These are phyloP conservation scores for Microascus cirrosus DNA, from an alignment of 2,329 filamentous ascomycete genomes.

Conservation along the genomic window DNA sequence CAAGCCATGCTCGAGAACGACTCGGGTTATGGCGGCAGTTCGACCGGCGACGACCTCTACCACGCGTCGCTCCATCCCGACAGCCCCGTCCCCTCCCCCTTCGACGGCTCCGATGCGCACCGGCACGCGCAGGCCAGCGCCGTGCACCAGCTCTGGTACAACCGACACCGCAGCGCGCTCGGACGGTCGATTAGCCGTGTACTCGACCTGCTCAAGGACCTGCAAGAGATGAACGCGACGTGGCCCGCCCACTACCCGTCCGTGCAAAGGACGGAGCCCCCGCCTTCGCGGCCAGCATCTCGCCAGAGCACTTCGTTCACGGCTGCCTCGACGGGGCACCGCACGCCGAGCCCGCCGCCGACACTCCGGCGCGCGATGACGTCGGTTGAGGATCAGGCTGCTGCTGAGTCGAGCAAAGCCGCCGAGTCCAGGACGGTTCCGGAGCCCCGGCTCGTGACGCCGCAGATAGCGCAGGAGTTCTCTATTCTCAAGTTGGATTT, in stretches of 20 bases:
- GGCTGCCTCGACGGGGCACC: constrained; percentile 47
- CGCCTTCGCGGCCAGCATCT: constrained; percentile 22
- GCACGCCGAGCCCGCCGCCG: constrained; percentile 40
- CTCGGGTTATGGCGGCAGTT: constrained; percentile 83
- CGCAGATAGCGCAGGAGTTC: constrained; percentile 90
- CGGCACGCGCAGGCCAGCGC: constrained; percentile 55
- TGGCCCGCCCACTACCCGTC: constrained; percentile 97
- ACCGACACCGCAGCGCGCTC: constrained; percentile 80
- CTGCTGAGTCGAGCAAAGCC: constrained; percentile 61
- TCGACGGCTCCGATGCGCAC: constrained; percentile 24
- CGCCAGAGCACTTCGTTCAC: constrained; percentile 55
- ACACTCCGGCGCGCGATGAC: constrained; percentile 19
- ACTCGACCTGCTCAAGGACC: constrained; percentile 68
- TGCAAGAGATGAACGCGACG: constrained; percentile 79
- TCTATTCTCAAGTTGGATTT: constrained; percentile 91
- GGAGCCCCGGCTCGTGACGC: constrained; percentile 78
- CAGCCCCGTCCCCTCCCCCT: constrained; percentile 8
- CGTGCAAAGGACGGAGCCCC: constrained; percentile 48
- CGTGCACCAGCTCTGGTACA: constrained; percentile 89
- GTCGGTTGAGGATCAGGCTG: constrained; percentile 19
- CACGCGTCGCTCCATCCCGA: constrained; percentile 18
- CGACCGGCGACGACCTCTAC: constrained; percentile 49
- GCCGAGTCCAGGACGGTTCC: constrained; percentile 48
- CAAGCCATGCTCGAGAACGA: constrained; percentile 76
- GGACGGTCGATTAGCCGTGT: constrained; percentile 79